phyloP scores from a whole-genome alignment of 2,329 filamentous ascomycete species.

The Cordyceps javanica region DNA sequence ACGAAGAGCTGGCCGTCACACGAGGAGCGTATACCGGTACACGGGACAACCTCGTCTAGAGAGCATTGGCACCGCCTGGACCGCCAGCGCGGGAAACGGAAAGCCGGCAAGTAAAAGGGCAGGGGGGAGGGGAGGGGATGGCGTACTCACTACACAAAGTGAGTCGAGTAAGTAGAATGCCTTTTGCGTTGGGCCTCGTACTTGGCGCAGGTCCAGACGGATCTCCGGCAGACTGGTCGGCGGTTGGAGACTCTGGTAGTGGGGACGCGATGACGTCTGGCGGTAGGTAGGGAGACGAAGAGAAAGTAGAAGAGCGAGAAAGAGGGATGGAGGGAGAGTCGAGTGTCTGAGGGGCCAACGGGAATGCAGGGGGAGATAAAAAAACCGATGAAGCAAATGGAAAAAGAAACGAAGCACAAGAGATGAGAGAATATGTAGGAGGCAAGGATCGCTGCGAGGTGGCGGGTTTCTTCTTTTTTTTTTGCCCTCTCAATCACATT shows the following conservation, averaged over 20 bases:
- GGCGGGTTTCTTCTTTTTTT: neutral
- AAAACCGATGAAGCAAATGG: neutral
- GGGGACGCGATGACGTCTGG: conserved; percentile 24
- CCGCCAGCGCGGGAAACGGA: neutral
- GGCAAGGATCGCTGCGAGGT: neutral
- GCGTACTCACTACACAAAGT: neutral
- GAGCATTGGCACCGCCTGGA: neutral
- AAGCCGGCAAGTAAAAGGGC: neutral
- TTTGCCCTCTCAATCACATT: neutral
- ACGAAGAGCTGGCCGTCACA: conserved; percentile 1
- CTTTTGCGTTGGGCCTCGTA: conserved; percentile 8
- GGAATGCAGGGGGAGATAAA: neutral
- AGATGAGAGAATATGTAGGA: neutral
- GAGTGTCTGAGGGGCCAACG: neutral
- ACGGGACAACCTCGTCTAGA: too few relatives aligned
- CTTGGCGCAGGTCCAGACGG: conserved; percentile 18
- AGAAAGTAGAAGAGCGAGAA: neutral
- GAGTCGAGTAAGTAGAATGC: conserved; percentile 3
- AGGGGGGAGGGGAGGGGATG: too few relatives aligned
- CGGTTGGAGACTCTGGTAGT: conserved; percentile 23
- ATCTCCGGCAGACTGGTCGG: conserved; percentile 20
- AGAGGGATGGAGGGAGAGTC: neutral
- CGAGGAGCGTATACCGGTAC: neutral
- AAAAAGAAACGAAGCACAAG: neutral
- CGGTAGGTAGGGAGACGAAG: neutral